Evolutionary conservation across 345 rosid species (phyloP).

Genomic region (Eucalyptus erythrocorys): DNA sequence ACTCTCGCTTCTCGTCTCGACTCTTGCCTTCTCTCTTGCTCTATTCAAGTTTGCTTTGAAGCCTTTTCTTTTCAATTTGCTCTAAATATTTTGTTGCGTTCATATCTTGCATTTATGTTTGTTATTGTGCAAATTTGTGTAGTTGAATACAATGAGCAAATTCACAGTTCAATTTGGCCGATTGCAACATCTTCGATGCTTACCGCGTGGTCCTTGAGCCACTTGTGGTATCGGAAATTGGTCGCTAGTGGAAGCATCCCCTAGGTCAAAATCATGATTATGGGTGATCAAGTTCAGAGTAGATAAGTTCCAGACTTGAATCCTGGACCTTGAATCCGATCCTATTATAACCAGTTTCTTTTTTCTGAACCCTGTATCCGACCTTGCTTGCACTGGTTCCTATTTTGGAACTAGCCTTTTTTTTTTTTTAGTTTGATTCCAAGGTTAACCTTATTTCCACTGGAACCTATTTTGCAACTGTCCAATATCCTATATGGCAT

Average conservation of each 20-base stretch:
- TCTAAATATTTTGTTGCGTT: background rate
- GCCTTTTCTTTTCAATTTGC: background rate
- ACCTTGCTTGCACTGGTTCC: no score
- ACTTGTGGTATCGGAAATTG: conserved; percentile 4
- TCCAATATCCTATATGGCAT: rapidly evolving
- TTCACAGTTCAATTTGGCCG: background rate
- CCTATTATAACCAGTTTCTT: rapidly evolving
- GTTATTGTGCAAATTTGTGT: background rate
- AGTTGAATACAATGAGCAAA: background rate
- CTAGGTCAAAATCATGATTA: conserved; percentile 1
- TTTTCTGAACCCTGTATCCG: rapidly evolving
- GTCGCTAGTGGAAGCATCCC: background rate
- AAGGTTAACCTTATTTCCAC: rapidly evolving
- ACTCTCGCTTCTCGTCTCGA: background rate
- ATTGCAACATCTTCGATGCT: background rate
- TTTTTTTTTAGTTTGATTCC: no score
- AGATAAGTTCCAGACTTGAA: rapidly evolving
- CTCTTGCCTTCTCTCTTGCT: background rate
- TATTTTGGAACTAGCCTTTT: no score
- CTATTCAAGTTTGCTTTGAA: background rate
- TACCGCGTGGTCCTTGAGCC: conserved; percentile 11
- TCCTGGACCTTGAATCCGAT: rapidly evolving
- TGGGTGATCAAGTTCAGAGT: rapidly evolving
- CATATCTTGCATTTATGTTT: background rate
- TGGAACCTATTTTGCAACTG: no score